Base-by-base conservation (phyloP, 345 rosid genomes). In the Linum lewisii region DNA sequence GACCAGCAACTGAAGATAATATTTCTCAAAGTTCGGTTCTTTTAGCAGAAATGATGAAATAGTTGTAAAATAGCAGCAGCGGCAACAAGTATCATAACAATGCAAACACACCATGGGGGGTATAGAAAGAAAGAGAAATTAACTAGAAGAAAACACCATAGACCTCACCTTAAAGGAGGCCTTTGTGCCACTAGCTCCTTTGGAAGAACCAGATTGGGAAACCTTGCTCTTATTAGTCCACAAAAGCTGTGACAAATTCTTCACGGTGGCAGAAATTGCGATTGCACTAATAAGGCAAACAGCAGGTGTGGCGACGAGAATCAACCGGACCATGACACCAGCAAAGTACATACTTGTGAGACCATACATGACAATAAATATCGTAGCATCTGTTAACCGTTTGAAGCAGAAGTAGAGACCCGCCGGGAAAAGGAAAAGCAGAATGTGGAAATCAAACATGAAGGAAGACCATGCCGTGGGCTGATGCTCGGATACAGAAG, bases 401-500 rank as follows among this genome's bases (percentile, higher is more conserved):
- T 93, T 89, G 85, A 93, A 93, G 75, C 99, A 93, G 81, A 93
- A 93, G 74, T 89, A 93, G 63, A 93, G 97, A 20, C 99, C 99
- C 0, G 99, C 97, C 20, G 99, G 99, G 81, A 93, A 93, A 72
- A 93, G 92, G 84, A 93, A 82, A 70, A 93, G 97, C 66, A 93
- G 78, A 65, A 89, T 93, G 62, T 93, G 99, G 66, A 82, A 93
- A 62, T 93, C 99, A 70, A 90, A 91, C 99, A 93, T 88, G 82
- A 90, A 94, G 57, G 99, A 94, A 24, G 99, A 94, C 99, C 99
- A 94, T 0, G 99, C 99, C 1, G 99, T 94, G 36, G 99, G 99
- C 76, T 94, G 99, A 82, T 94, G 99, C 88, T 94, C 99, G n/a
- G 99, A 94, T 59, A 94, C 99, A 66, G 99, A 94, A 22, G 99